Percentiles rank a stretch among this genome's conserved stretches.
Conservation (phyloP, 352 stramenopile genomes). For the Pythium rhizo-oryzae region DNA sequence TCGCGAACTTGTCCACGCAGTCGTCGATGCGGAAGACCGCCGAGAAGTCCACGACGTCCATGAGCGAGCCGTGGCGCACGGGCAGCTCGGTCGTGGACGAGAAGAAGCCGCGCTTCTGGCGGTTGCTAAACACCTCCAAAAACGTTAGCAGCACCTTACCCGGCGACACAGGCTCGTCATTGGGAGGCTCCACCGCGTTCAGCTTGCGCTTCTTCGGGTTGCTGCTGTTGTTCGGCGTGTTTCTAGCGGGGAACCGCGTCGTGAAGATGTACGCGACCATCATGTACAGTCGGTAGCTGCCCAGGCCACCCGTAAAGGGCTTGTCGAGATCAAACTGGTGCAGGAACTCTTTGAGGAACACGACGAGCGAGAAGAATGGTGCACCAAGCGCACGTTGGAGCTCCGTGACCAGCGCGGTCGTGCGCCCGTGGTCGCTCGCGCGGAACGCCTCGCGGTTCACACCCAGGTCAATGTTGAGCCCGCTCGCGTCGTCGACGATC, state of each 20-base stretch:
- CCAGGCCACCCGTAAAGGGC: slow-evolving; percentile 73
- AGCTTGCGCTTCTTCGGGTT: slow-evolving; percentile 11
- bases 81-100: slow-evolving; percentile 47
- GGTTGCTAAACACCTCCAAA: slow-evolving; percentile 73
- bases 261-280: slow-evolving; percentile 76
- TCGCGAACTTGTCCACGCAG: slow-evolving; percentile 69
- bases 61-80: slow-evolving; percentile 35
- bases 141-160: slow-evolving; percentile 51
- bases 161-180: slow-evolving; percentile 3
- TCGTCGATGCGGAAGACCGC: slow-evolving; percentile 69
- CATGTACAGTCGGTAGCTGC: slow-evolving; percentile 81
- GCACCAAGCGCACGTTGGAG: slow-evolving; percentile 48
- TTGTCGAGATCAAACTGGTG: slow-evolving; percentile 82
- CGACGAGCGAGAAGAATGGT: slow-evolving; percentile 55
- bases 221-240: not conserved
- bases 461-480: slow-evolving; percentile 63
- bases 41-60: slow-evolving; percentile 54
- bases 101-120: slow-evolving; percentile 50
- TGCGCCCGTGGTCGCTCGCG: slow-evolving; percentile 62
- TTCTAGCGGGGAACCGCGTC: slow-evolving; percentile 19
- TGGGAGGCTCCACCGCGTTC: too few relatives aligned
- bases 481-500: slow-evolving; percentile 52
- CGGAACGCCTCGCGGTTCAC: slow-evolving; percentile 65
- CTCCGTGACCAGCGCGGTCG: slow-evolving; percentile 54
- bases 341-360: slow-evolving; percentile 79